Evolutionary conservation across 257 asterid genomes (phyloP).

Genomic region (Solanum medicagineum): DNA sequence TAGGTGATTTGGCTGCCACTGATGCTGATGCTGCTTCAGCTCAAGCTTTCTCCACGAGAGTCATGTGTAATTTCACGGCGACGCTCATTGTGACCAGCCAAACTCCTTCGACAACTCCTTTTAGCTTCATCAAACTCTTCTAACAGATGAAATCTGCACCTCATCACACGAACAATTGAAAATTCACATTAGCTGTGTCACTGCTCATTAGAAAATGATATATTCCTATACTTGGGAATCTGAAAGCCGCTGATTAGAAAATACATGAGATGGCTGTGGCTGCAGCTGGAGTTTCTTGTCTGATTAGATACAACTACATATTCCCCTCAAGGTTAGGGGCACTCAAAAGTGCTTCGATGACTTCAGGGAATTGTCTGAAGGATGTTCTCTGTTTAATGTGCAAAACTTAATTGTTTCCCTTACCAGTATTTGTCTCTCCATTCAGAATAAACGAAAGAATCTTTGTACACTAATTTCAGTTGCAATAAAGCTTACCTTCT

Average conservation of each 20-base stretch:
- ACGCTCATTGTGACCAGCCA: constrained; percentile 88
- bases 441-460: neutral
- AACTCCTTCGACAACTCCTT: constrained; percentile 79
- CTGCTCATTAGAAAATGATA: neutral
- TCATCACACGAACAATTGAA: neutral
- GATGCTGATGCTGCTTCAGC: neutral
- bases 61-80: constrained; percentile 71
- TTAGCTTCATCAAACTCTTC: constrained; percentile 77
- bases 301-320: neutral
- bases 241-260: neutral
- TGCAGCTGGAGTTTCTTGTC: neutral
- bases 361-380: neutral
- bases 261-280: neutral
- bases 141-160: constrained; percentile 71
- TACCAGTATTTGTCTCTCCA: neutral
- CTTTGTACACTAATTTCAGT: neutral
- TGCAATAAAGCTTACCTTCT: neutral
- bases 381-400: neutral
- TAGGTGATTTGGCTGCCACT: neutral
- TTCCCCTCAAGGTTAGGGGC: no score
- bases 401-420: neutral
- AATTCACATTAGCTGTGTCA: constrained; percentile 3
- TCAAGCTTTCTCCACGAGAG: constrained; percentile 32
- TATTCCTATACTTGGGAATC: neutral
- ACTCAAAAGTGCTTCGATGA: neutral